These are phyloP conservation scores for Yarrowia bubula DNA, from an alignment of 805 yeast genomes.

Conservation along the genomic window DNA sequence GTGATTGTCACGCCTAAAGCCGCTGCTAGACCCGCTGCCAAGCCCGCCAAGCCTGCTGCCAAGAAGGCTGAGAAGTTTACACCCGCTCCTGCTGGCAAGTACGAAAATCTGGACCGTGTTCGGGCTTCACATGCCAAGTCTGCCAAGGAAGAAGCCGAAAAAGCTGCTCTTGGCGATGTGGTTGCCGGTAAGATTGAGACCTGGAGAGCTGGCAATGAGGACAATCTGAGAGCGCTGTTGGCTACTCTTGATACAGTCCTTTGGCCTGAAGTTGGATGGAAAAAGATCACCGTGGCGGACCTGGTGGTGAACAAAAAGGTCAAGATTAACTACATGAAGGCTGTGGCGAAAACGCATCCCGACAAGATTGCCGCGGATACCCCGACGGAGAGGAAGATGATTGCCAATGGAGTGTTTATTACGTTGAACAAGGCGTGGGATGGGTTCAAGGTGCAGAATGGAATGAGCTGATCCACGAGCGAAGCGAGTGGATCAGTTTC, in stretches of 20 bases:
- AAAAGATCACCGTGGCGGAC: conserved; percentile 63
- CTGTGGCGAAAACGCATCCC: conserved; percentile 74
- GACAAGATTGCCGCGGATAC: conserved; percentile 70
- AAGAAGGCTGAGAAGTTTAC: conserved; percentile 30
- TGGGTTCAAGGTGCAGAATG: conserved; percentile 60
- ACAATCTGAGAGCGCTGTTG: conserved; percentile 74
- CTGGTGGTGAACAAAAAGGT: conserved; percentile 87
- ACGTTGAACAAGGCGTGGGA: conserved; percentile 90
- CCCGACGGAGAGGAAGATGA: conserved; percentile 67
- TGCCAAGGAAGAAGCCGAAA: conserved; percentile 54
- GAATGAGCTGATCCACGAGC: conserved; percentile 35
- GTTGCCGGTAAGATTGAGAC: conserved; percentile 52
- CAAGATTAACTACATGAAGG: conserved; percentile 78
- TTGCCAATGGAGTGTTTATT: conserved; percentile 85
- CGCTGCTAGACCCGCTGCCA: conserved; percentile 33
- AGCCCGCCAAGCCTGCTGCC: conserved; percentile 19
- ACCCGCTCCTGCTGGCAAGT: conserved; percentile 38
- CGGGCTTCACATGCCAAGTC: conserved; percentile 48
- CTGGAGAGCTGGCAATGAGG: conserved; percentile 78
- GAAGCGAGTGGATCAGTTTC: no score
- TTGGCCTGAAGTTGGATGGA: conserved; percentile 68
- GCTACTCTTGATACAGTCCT: conserved; percentile 65
- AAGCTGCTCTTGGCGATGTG: conserved; percentile 58
- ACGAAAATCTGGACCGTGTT: conserved; percentile 53
- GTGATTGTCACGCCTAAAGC: conserved; percentile 48